Base-by-base conservation (phyloP, 257 asterid genomes). In the Cynanchum wilfordii region DNA sequence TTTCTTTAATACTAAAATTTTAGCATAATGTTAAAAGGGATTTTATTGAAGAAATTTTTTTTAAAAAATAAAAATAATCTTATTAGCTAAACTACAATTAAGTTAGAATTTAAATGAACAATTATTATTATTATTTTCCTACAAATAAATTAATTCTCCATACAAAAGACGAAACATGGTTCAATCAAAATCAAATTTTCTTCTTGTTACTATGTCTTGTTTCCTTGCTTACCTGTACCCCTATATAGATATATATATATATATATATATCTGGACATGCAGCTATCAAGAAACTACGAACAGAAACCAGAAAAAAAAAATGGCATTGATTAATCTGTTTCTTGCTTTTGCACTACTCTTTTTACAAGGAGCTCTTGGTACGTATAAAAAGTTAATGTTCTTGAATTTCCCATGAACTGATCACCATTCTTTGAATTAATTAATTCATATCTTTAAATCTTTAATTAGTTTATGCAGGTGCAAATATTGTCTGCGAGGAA, bases 401-500 rank as follows among this genome's bases (percentile, higher is more conserved):
- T 15, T 47, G 13, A 15, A 47, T 47, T 47, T 47, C 52, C 10
- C 13, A 47, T 10, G 52, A 47, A 10, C 13, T 47, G 17, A 9
- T 47, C 17, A 12, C 2, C 13, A 47, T 10, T 10, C 4, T 2
- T 47, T 47, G 12, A 47, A 47, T 47, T 47, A 45, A 45, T 45
- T 11, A 45, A 45, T 45, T 45, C 13, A 2, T 9, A 3, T 47
- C 74, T 75, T 1, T n/a, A n/a, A n/a, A n/a, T n/a, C n/a, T n/a
- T 73, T 73, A 33, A 33, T 33, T 75, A 42, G 13, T 6, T 27
- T 17, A 8, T 33, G 49, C 73, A 88, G 96, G 88, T 42, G 10
- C 47, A 7, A 42, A 8, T 42, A 42, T 42, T n/a, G 55, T 84
- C 13, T 92, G 96, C n/a, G 96, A 89, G 74, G 78, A 84, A 0